Conservation (phyloP, 345 rosid species). For the Arabidopsis suecica region DNA sequence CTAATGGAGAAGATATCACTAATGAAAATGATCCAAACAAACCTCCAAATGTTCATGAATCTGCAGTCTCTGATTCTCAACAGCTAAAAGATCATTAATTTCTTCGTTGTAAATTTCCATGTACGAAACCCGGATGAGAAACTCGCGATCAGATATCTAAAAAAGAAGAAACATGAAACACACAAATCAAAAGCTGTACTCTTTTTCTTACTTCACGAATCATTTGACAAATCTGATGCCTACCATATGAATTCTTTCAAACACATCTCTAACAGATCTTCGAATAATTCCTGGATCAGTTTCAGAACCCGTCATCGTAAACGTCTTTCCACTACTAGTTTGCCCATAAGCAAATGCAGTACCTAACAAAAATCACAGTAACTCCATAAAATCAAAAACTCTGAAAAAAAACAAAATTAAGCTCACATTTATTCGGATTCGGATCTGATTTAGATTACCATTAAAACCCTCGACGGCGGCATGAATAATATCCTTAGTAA, state of each 20-base stretch:
- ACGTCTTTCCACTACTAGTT: conserved; percentile 98
- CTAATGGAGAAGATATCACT: conserved; percentile 13
- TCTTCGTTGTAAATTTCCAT: conserved; percentile 97
- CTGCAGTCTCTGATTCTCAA: conserved; percentile 82
- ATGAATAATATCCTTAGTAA: conserved; percentile 74
- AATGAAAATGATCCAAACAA: conserved; percentile 47
- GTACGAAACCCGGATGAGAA: conserved; percentile 89
- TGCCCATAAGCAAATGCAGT: conserved; percentile 98
- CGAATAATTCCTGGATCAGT: conserved; percentile 78
- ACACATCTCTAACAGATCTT: conserved; percentile 75
- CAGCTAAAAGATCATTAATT: conserved; percentile 81
- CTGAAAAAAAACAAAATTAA: not conserved
- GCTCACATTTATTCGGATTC: not conserved
- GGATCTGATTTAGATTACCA: conserved; percentile 43
- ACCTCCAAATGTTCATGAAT: conserved; percentile 98
- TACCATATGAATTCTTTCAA: conserved; percentile 64
- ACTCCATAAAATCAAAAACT: conserved; percentile 22
- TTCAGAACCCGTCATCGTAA: conserved; percentile 92
- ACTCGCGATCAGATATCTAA: conserved; percentile 83
- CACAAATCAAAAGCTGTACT: conserved; percentile 17
- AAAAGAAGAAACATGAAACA: conserved; percentile 32
- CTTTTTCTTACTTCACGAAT: not conserved
- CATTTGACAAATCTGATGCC: not conserved
- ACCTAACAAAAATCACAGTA: conserved; percentile 49
- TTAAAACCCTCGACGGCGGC: conserved; percentile 90